Evolutionary conservation across 1,284 basidiomycete genomes (phyloP).

Genomic region (Puccinia polysora): DNA sequence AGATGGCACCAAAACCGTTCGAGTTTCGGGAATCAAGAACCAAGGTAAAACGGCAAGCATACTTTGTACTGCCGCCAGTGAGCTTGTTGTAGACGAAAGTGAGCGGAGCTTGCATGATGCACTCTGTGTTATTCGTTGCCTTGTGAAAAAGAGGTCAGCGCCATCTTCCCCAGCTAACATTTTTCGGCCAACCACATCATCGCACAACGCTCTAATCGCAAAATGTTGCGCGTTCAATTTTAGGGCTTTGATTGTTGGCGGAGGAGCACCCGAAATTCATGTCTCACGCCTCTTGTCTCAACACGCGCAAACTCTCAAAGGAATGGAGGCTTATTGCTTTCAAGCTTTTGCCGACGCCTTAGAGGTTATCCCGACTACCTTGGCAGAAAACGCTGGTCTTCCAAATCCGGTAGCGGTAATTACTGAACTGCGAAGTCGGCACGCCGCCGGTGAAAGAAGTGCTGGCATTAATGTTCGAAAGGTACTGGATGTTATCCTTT

Average conservation of each 20-base stretch:
- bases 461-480: constrained; percentile 98
- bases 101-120: constrained; percentile 97
- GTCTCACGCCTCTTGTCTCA: constrained; percentile 89
- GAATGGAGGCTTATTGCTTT: constrained; percentile 99
- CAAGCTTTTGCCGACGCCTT: constrained; percentile 96
- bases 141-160: constrained; percentile 91
- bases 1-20: constrained; percentile 84
- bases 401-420: constrained; percentile 93
- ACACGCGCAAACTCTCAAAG: constrained; percentile 87
- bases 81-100: constrained; percentile 90
- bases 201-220: too few species aligned
- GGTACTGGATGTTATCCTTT: constrained; percentile 58
- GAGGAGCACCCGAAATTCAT: constrained; percentile 97
- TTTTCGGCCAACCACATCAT: background rate
- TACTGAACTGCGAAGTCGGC: constrained; percentile 92
- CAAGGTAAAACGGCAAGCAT: constrained; percentile 90
- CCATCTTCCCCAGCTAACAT: background rate
- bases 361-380: constrained; percentile 94
- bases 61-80: constrained; percentile 90
- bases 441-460: constrained; percentile 86
- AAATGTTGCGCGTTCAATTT: background rate
- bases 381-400: constrained; percentile 96
- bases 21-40: constrained; percentile 92
- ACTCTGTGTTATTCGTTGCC: constrained; percentile 91
- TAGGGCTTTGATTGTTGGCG: constrained; percentile 91